Conservation (phyloP, 2,329 filamentous ascomycete genomes). For the Aspergillus melleus region DNA sequence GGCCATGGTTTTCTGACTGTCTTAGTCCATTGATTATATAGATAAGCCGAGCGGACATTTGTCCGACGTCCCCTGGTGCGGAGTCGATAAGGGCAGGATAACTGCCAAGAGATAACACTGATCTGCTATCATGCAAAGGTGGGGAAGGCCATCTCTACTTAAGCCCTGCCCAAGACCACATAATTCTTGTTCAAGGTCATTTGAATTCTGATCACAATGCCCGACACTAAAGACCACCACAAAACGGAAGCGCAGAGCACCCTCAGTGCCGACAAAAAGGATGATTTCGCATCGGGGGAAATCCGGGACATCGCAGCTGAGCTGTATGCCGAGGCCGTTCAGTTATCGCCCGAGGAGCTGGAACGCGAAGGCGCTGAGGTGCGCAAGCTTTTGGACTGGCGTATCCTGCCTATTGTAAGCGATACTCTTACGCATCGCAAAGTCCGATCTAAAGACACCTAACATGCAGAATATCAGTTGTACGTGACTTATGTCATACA, state of each 20-base stretch:
- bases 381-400: slow-evolving; percentile 46
- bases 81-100: neutral
- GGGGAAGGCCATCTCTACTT: neutral
- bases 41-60: slow-evolving; percentile 3
- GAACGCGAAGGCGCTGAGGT: slow-evolving; percentile 45
- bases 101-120: slow-evolving; percentile 13
- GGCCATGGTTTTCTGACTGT: too few species aligned
- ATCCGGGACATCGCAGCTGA: slow-evolving; percentile 45
- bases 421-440: neutral
- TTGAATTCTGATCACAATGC: slow-evolving; percentile 7
- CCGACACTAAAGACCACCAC: slow-evolving; percentile 17
- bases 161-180: neutral
- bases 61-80: neutral
- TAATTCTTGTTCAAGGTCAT: neutral
- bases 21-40: too few species aligned
- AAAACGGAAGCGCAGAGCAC: slow-evolving; percentile 14
- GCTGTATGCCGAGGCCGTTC: slow-evolving; percentile 46
- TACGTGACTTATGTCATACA: slow-evolving; percentile 48
- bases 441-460: neutral
- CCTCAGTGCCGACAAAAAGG: slow-evolving; percentile 19
- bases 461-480: slow-evolving; percentile 26
- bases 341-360: slow-evolving; percentile 46
- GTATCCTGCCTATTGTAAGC: slow-evolving; percentile 49
- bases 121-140: slow-evolving; percentile 4
- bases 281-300: slow-evolving; percentile 21